These are phyloP conservation scores for Tolypocladium inflatum DNA, from an alignment of 2,329 filamentous ascomycete genomes.

Conservation along the genomic window DNA sequence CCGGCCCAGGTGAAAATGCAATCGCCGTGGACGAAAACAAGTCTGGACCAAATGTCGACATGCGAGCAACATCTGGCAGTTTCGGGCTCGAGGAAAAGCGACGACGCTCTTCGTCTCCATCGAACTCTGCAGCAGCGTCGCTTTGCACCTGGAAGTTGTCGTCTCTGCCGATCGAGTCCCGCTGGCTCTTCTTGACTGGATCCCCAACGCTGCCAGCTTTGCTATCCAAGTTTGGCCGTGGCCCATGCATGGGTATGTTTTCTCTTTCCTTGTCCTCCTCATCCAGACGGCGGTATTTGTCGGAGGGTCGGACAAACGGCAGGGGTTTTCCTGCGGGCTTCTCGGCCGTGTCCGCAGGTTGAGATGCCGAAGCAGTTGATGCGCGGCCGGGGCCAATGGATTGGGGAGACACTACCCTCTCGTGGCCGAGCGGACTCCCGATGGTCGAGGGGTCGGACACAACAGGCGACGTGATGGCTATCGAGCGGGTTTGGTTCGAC, in stretches of 20 bases:
- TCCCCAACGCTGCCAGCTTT: background rate
- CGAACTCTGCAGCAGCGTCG: background rate
- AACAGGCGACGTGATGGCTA: conserved; percentile 1
- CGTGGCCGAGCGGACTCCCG: conserved; percentile 10
- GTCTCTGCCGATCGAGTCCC: background rate
- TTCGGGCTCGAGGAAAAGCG: conserved; percentile 44
- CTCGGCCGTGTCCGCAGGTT: background rate
- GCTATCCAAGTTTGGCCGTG: conserved; percentile 47
- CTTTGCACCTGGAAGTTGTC: background rate
- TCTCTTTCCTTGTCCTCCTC: conserved; percentile 56
- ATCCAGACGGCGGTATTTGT: conserved; percentile 65
- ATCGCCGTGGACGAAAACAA: conserved; percentile 33
- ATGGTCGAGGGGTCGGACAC: background rate
- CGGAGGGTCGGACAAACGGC: conserved; percentile 62
- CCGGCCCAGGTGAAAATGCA: background rate
- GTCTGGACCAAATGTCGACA: conserved; percentile 52
- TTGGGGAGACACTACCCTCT: background rate
- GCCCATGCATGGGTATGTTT: conserved; percentile 40
- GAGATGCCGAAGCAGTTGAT: background rate
- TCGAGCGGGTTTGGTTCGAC: background rate
- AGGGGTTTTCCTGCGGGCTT: conserved; percentile 33
- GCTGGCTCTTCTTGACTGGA: background rate
- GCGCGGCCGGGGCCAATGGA: background rate
- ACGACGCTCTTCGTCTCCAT: conserved; percentile 6
- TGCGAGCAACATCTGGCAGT: conserved; percentile 46